Evolutionary conservation across 805 yeast species (phyloP).

Genomic region (Candida glaebosa): DNA sequence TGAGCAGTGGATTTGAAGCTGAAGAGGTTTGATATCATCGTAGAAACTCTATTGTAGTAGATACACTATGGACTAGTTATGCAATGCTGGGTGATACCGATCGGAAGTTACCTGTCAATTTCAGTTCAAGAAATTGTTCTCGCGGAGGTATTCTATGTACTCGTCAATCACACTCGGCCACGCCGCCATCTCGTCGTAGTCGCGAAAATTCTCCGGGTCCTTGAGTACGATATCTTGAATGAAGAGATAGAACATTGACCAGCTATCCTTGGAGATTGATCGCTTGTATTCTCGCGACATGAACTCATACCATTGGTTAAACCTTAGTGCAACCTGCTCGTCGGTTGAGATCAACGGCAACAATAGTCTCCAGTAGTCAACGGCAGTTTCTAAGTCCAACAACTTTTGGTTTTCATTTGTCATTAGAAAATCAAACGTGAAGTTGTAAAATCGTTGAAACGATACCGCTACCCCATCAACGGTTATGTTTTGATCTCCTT

Average conservation of each 20-base stretch:
- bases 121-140: conserved; percentile 19
- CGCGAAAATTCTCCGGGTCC: conserved; percentile 48
- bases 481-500: conserved; percentile 1
- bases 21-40: too few relatives aligned
- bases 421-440: conserved; percentile 62
- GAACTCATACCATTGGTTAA: conserved; percentile 59
- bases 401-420: conserved; percentile 55
- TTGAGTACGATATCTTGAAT: conserved; percentile 42
- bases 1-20: too few relatives aligned
- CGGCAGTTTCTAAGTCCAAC: conserved; percentile 57
- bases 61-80: too few relatives aligned
- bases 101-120: too few relatives aligned
- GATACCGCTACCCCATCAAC: conserved; percentile 22
- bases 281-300: conserved; percentile 40
- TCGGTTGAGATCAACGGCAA: conserved; percentile 26
- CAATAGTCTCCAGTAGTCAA: conserved; percentile 74
- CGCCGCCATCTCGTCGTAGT: conserved; percentile 76
- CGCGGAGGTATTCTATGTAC: conserved; percentile 58
- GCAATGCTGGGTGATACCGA: too few relatives aligned
- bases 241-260: conserved; percentile 81
- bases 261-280: conserved; percentile 66
- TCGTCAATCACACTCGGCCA: conserved; percentile 93
- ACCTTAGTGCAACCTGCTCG: conserved; percentile 20
- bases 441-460: conserved; percentile 62
- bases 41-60: too few relatives aligned